A percentile compares a stretch with the other conserved stretches of the same genome.
Conservation (phyloP, 73 alveolate genomes). For the Halteria grandinella region DNA sequence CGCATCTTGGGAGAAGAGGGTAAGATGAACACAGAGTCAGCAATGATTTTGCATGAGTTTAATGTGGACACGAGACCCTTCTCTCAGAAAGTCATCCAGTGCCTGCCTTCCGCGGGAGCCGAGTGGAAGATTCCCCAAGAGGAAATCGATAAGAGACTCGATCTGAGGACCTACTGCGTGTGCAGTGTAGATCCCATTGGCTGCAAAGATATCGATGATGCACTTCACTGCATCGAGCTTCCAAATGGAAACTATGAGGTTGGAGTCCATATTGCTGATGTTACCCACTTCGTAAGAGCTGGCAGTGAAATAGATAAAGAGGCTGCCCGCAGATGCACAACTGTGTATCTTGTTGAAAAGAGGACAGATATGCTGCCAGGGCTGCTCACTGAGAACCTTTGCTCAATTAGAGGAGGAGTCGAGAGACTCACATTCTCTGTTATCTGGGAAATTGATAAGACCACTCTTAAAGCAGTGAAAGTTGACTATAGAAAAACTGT, state of each 20-base stretch:
- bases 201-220: slow-evolving; percentile 99
- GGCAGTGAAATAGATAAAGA: slow-evolving; percentile 95
- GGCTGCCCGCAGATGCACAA: slow-evolving; percentile 98
- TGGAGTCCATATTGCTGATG: slow-evolving; percentile 99
- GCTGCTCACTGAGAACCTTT: slow-evolving; percentile 94
- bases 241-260: slow-evolving; percentile 95
- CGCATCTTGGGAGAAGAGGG: slow-evolving; percentile 91
- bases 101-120: slow-evolving; percentile 90
- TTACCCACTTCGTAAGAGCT: slow-evolving; percentile 94
- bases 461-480: slow-evolving; percentile 45
- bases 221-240: slow-evolving; percentile 91
- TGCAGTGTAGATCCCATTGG: slow-evolving; percentile 99
- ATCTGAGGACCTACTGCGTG: slow-evolving; percentile 84
- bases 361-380: slow-evolving; percentile 99
- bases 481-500: slow-evolving; percentile 46
- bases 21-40: slow-evolving; percentile 90
- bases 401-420: slow-evolving; percentile 90
- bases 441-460: slow-evolving; percentile 94
- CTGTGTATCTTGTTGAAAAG: slow-evolving; percentile 97
- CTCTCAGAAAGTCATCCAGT: slow-evolving; percentile 86
- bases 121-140: slow-evolving; percentile 90
- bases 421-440: slow-evolving; percentile 98
- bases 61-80: slow-evolving; percentile 94
- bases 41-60: slow-evolving; percentile 94
- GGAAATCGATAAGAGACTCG: slow-evolving; percentile 89